Evolutionary conservation across 139 green algal species (phyloP), one percentile per base, ranked within the genome.

Genomic region (Auxenochlorella pyrenoidosa): DNA sequence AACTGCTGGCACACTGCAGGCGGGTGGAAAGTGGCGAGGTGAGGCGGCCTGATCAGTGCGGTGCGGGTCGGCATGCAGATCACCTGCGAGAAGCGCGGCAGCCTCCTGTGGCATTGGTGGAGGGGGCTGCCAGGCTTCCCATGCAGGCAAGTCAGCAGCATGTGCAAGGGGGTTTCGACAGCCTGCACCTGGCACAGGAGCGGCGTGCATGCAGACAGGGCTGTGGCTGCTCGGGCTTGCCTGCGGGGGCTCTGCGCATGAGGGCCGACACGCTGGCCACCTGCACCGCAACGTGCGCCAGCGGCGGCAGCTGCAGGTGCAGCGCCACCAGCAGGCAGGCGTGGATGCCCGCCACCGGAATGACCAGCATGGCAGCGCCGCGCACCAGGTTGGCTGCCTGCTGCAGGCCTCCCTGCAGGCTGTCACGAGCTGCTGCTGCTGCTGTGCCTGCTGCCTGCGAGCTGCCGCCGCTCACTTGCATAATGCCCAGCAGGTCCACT

Each of bases 1-100:
- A 58, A 79, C 38, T 79, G 73, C 73, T n/a, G 28, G 73, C 73
- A 79, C 24, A 58, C 73, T 79, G 73, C 38, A 58, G 73, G 40
- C 1, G 6, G 22, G 73, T 22, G 19, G 13, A 26, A 10, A 30
- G 6, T 19, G 6, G 18, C 68, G 6, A 43, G 34, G 21, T 21
- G 16, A 51, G 38, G 38, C 38, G 38, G 19, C n/a, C 1, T 43
- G 70, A 3, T 47, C 15, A 76, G 16, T 12, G 47, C 47, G 12
- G n/a, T n/a, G n/a, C n/a, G n/a, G n/a, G n/a, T n/a, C n/a, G n/a
- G n/a, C n/a, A n/a, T n/a, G n/a, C n/a, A n/a, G n/a, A n/a, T n/a
- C n/a, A n/a, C n/a, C n/a, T n/a, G n/a, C n/a, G n/a, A n/a, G n/a
- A n/a, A n/a, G n/a, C n/a, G n/a, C n/a, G n/a, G n/a, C n/a, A n/a